Conservation (phyloP, 1,139 yeast genomes). For the Maudiozyma humilis region DNA sequence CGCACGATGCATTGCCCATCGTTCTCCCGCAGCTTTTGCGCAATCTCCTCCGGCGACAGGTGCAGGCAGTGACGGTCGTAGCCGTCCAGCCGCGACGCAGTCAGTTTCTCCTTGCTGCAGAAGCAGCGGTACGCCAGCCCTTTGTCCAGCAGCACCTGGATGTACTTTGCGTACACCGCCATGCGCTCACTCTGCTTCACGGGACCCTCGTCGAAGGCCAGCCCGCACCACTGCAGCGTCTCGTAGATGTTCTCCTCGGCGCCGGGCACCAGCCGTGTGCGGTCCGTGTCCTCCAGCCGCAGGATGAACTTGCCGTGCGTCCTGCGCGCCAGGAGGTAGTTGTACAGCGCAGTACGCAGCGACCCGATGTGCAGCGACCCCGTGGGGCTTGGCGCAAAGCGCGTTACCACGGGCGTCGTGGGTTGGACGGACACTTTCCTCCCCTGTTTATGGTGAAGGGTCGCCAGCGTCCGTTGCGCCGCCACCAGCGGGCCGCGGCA, state of each 20-base stretch:
- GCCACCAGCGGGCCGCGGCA: too few relatives aligned
- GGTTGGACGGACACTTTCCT: constrained; percentile 35
- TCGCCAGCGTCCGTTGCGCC: background rate
- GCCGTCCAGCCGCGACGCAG: constrained; percentile 62
- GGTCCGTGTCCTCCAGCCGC: constrained; percentile 90
- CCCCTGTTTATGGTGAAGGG: background rate
- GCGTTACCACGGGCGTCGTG: constrained; percentile 60
- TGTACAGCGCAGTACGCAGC: constrained; percentile 83
- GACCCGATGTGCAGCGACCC: constrained; percentile 91
- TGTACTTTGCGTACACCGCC: constrained; percentile 52
- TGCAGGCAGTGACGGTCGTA: constrained; percentile 75
- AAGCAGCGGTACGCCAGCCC: constrained; percentile 82
- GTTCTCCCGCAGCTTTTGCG: constrained; percentile 30
- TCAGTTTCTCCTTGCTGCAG: constrained; percentile 75
- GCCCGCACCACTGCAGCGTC: constrained; percentile 68
- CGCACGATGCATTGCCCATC: constrained; percentile 40
- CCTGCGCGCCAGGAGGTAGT: constrained; percentile 68
- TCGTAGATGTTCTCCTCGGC: constrained; percentile 79
- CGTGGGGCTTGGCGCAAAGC: constrained; percentile 98
- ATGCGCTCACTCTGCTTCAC: constrained; percentile 73
- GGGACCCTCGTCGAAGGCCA: constrained; percentile 80
- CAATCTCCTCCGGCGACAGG: constrained; percentile 38
- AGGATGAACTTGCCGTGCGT: constrained; percentile 76
- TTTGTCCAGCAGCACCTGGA: constrained; percentile 45
- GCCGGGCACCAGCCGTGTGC: constrained; percentile 60